These are phyloP conservation scores for Drechmeria coniospora DNA, from an alignment of 2,329 filamentous ascomycete species.

Conservation along the genomic window DNA sequence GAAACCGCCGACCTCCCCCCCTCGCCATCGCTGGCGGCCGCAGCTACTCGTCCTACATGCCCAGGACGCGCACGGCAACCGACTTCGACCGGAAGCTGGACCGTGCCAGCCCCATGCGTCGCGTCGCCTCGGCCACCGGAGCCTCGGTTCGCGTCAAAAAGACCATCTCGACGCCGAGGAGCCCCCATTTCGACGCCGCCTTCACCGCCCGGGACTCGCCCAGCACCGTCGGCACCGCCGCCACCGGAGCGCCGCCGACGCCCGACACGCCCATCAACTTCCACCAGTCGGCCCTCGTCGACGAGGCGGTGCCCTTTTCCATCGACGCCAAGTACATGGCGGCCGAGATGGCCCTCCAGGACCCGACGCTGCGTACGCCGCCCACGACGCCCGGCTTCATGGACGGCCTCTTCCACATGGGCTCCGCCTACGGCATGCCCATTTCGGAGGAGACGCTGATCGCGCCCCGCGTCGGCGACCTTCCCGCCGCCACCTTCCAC, in stretches of 20 bases:
- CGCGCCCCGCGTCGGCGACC: constrained; percentile 29
- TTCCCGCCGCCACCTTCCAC: constrained; percentile 31
- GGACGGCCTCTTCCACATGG: constrained; percentile 23
- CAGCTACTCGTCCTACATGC: constrained; percentile 24
- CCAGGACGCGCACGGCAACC: constrained; percentile 31
- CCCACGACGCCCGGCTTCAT: constrained; percentile 36
- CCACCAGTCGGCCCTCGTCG: constrained; percentile 20
- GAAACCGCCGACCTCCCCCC: constrained; percentile 28
- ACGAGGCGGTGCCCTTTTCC: constrained; percentile 22
- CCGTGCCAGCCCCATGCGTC: constrained; percentile 32
- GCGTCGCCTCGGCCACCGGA: constrained; percentile 36
- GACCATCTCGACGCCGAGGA: constrained; percentile 15
- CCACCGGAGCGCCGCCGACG: constrained; percentile 30
- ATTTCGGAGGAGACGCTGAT: constrained; percentile 32
- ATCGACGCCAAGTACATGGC: constrained; percentile 14
- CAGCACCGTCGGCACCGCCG: constrained; percentile 19
- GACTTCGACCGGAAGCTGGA: constrained; percentile 31
- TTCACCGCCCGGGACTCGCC: constrained; percentile 28
- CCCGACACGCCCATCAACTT: constrained; percentile 31
- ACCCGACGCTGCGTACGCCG: constrained; percentile 35
- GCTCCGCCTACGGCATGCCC: constrained; percentile 22
- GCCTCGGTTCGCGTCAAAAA: constrained; percentile 20
- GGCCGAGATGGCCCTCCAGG: constrained; percentile 17
- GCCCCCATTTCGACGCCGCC: constrained; percentile 28
- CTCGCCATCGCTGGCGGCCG: constrained; percentile 31